Conservation (phyloP, 73 alveolate species). For the Paramecium caudatum region DNA sequence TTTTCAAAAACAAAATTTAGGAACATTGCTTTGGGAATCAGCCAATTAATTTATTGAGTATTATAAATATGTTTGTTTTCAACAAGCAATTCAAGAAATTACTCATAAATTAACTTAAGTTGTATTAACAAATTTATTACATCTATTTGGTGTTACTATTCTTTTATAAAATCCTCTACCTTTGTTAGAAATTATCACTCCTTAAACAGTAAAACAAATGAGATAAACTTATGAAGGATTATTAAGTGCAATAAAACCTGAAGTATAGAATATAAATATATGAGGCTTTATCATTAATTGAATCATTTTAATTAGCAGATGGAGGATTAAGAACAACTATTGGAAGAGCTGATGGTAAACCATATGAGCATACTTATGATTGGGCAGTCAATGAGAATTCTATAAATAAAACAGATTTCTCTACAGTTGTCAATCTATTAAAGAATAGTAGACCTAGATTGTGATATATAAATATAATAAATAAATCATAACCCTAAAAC, state of each 20-base stretch:
- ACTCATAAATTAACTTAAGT: slow-evolving; percentile 28
- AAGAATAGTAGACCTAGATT: slow-evolving; percentile 20
- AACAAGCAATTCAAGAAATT: not conserved
- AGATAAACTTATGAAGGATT: not conserved
- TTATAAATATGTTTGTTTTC: slow-evolving; percentile 26
- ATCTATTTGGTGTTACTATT: slow-evolving; percentile 38
- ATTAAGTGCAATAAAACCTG: not conserved
- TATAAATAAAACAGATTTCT: slow-evolving; percentile 7
- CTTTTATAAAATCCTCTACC: slow-evolving; percentile 24
- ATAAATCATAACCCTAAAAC: not conserved
- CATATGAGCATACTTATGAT: slow-evolving; percentile 14
- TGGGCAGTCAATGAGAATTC: slow-evolving; percentile 59
- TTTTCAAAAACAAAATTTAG: not conserved
- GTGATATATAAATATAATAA: not conserved
- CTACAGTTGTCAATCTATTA: not conserved
- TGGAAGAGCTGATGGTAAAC: slow-evolving; percentile 44
- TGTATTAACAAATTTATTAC: slow-evolving; percentile 47
- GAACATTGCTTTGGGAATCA: slow-evolving; percentile 22
- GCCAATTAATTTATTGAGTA: slow-evolving; percentile 37
- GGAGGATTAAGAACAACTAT: slow-evolving; percentile 42
- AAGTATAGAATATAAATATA: not conserved
- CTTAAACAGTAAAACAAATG: not conserved
- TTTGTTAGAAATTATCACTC: slow-evolving; percentile 6
- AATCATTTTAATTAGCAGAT: slow-evolving; percentile 33
- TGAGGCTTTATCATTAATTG: slow-evolving; percentile 1